A percentile compares a stretch with the other conserved stretches of the same genome.
phyloP scores from a whole-genome alignment of 1,284 basidiomycete species.

The Trichosporon ovoides region DNA sequence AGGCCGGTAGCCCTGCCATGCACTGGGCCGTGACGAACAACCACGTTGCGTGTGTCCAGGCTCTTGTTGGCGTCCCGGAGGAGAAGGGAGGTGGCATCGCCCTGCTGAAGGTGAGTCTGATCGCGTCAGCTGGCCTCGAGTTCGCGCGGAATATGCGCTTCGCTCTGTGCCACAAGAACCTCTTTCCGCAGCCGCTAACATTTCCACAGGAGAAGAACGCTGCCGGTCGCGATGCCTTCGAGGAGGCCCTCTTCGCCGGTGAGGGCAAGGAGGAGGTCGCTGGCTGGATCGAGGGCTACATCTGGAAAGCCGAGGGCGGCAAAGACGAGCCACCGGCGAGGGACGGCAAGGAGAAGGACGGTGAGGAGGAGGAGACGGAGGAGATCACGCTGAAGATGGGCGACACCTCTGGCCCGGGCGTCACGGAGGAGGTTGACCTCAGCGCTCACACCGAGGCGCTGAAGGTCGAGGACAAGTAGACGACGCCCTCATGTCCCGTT shows the following conservation, averaged over 20 bases:
- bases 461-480: constrained; percentile 1
- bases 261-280: constrained; percentile 50
- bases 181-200: no score
- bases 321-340: constrained; percentile 11
- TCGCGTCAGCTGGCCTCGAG: no score
- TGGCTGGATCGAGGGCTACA: constrained; percentile 48
- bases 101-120: constrained; percentile 39
- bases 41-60: constrained; percentile 62
- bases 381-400: constrained; percentile 5
- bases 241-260: constrained; percentile 44
- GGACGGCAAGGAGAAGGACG: constrained; percentile 2
- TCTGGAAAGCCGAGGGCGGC: constrained; percentile 39
- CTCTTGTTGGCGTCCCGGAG: constrained; percentile 55
- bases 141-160: no score
- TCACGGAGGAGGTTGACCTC: constrained; percentile 3
- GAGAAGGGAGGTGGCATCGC: constrained; percentile 43
- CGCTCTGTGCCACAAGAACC: no score
- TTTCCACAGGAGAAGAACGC: constrained; percentile 39
- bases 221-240: constrained; percentile 43
- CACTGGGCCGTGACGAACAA: constrained; percentile 84
- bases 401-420: neutral
- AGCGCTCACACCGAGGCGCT: constrained; percentile 4
- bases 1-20: constrained; percentile 67
- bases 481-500: no score
- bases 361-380: constrained; percentile 20